A percentile compares a stretch with the other conserved stretches of the same genome.
Evolutionary conservation across 2,329 filamentous ascomycete species (phyloP).

Genomic region (Cercospora sp.): DNA sequence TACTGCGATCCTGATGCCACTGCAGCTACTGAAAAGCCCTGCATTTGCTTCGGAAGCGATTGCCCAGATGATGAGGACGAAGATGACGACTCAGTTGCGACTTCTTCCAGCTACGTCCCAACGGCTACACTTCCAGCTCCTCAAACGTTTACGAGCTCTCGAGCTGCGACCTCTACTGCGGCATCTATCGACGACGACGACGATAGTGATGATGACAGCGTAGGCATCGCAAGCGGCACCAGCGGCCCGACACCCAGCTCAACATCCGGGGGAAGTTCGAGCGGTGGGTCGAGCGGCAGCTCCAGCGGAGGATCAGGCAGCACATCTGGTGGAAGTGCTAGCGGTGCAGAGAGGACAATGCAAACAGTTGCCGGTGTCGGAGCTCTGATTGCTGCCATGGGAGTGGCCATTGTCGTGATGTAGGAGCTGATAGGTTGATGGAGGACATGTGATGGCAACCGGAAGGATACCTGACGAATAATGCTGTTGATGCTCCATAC

Average conservation of each 20-base stretch:
- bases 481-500: not conserved
- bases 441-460: not conserved
- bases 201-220: not conserved
- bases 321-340: not conserved
- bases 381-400: not conserved
- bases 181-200: not conserved
- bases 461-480: not conserved
- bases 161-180: not conserved
- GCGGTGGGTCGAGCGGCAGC: not conserved
- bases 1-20: conserved; percentile 1
- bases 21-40: not conserved
- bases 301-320: not conserved
- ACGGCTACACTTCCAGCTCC: not conserved
- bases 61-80: not conserved
- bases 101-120: not conserved
- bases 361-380: not conserved
- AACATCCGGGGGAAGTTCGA: not conserved
- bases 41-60: not conserved
- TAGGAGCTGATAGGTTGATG: not conserved
- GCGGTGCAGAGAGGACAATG: not conserved
- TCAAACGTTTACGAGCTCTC: not conserved
- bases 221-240: no score
- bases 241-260: not conserved
- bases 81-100: not conserved
- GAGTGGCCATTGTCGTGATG: not conserved